These are phyloP conservation scores for Neophaeococcomyces aloes DNA, from an alignment of 2,329 filamentous ascomycete species.

Conservation along the genomic window DNA sequence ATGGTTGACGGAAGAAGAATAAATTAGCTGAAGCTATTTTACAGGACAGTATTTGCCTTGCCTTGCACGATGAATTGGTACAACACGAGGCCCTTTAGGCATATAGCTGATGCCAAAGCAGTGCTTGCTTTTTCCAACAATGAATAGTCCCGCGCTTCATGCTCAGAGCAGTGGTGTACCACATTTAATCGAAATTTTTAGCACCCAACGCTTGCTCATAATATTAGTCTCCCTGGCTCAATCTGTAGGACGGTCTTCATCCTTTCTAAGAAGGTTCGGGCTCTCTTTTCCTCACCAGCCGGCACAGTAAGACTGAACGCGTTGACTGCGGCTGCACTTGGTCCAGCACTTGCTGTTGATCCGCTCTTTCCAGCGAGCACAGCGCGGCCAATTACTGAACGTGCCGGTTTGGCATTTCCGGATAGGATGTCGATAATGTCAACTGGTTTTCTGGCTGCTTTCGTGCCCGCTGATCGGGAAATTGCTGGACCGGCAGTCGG, in stretches of 20 bases:
- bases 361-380: constrained; percentile 16
- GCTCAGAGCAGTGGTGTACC: too few species aligned
- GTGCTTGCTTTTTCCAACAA: too few species aligned
- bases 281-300: constrained; percentile 69
- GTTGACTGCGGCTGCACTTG: constrained; percentile 50
- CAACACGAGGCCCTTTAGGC: too few species aligned
- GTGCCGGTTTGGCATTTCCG: constrained; percentile 32
- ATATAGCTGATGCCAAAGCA: too few species aligned
- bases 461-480: constrained; percentile 4
- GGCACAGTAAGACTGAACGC: constrained; percentile 73
- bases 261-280: constrained; percentile 69
- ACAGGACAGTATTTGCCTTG: too few species aligned
- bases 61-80: too few species aligned
- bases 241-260: constrained; percentile 74
- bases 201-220: too few species aligned
- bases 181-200: too few species aligned
- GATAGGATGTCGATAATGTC: constrained; percentile 80
- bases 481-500: constrained; percentile 12
- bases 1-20: too few species aligned
- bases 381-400: constrained; percentile 22
- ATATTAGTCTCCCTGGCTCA: constrained; percentile 64
- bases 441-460: constrained; percentile 37
- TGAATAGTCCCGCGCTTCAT: too few species aligned
- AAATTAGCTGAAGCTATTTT: too few species aligned
- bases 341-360: background rate